Conservation (phyloP, 2,329 filamentous ascomycete genomes). For the Phialophora macrospora region DNA sequence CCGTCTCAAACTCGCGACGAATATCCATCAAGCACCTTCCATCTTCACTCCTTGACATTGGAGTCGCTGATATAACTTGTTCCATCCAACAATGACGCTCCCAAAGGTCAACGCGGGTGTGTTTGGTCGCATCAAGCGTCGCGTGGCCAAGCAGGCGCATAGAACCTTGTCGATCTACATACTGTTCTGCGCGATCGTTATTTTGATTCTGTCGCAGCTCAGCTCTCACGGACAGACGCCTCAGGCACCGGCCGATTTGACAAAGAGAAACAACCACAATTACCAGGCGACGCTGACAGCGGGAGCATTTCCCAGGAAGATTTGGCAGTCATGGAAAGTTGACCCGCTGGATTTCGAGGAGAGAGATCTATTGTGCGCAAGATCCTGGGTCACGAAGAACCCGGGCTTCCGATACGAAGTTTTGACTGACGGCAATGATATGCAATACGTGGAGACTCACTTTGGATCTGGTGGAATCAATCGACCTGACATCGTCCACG, state of each 20-base stretch:
- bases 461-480: conserved; percentile 69
- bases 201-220: conserved; percentile 11
- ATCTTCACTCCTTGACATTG: too few relatives aligned
- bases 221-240: background rate
- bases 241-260: too few relatives aligned
- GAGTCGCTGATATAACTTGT: too few relatives aligned
- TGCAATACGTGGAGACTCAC: conserved; percentile 70
- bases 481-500: conserved; percentile 67
- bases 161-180: conserved; percentile 15
- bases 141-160: conserved; percentile 9
- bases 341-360: conserved; percentile 69
- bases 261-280: too few relatives aligned
- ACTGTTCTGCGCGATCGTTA: conserved; percentile 10
- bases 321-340: conserved; percentile 79
- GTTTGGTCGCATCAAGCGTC: conserved; percentile 9
- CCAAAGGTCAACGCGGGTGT: conserved; percentile 7
- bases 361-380: conserved; percentile 63
- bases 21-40: too few relatives aligned
- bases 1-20: too few relatives aligned
- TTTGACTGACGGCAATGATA: conserved; percentile 70
- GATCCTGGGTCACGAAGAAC: conserved; percentile 70
- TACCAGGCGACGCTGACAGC: conserved; percentile 24
- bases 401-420: conserved; percentile 71
- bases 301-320: conserved; percentile 65
- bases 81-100: too few relatives aligned